Conservation (phyloP, 768 basidiomycete species). For the Tylopilus sp. region DNA sequence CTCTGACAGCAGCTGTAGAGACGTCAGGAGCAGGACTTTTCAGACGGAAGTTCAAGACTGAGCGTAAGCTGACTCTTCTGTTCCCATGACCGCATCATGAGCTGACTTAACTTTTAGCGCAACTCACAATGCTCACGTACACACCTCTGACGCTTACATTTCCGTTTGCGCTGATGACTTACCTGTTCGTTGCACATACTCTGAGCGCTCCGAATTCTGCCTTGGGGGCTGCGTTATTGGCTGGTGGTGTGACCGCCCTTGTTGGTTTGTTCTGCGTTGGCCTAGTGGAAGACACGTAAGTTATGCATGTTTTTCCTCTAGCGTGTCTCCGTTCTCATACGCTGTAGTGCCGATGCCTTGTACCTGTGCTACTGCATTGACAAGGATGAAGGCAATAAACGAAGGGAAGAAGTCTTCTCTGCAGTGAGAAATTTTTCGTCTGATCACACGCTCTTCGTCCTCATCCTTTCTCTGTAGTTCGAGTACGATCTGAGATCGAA, state of each 20-base stretch:
- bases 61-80: conserved; percentile 44
- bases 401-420: conserved; percentile 50
- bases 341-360: conserved; percentile 53
- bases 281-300: conserved; percentile 72
- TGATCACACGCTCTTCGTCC: background rate
- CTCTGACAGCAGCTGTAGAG: conserved; percentile 55
- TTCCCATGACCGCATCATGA: background rate
- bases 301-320: conserved; percentile 1
- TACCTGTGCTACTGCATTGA: conserved; percentile 70
- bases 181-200: conserved; percentile 86
- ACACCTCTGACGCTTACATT: conserved; percentile 78
- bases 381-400: conserved; percentile 48
- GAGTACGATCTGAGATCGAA: conserved; percentile 36
- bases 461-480: conserved; percentile 29
- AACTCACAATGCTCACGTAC: conserved; percentile 66
- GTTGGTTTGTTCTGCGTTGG: conserved; percentile 84
- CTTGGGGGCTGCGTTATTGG: conserved; percentile 69
- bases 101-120: conserved; percentile 36
- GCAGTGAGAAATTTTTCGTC: conserved; percentile 40
- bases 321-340: background rate
- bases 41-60: conserved; percentile 48
- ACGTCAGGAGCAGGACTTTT: conserved; percentile 38
- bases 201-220: conserved; percentile 68
- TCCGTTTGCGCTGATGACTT: conserved; percentile 78
- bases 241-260: conserved; percentile 75